Percentiles rank a stretch among this genome's conserved stretches.
These are phyloP conservation scores for Yarrowia galli DNA, from an alignment of 1,139 yeast species.

Conservation along the genomic window DNA sequence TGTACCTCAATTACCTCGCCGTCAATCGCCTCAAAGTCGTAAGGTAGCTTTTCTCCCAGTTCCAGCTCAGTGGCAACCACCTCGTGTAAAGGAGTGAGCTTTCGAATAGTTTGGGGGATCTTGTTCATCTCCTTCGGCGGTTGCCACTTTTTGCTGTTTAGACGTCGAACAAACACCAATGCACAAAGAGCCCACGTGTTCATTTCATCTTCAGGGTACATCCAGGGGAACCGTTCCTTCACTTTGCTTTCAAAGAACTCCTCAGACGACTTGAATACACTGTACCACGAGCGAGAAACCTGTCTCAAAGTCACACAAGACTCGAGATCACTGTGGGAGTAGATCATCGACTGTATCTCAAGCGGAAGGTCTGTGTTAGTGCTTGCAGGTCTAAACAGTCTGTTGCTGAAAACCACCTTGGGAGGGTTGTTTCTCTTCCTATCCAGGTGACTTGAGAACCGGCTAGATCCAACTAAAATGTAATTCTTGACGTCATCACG, in stretches of 20 bases:
- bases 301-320: not conserved
- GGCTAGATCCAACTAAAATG: not conserved
- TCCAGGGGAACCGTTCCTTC: constrained; percentile 1
- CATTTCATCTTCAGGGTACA: not conserved
- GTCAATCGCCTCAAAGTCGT: not conserved
- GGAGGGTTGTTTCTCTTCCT: not conserved
- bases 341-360: not conserved
- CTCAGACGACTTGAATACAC: not conserved
- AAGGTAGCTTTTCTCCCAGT: not conserved
- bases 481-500: not conserved
- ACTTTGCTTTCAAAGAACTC: not conserved
- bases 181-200: constrained; percentile 2
- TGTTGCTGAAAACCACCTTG: not conserved
- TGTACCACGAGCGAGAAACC: not conserved
- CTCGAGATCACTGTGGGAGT: not conserved
- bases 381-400: not conserved
- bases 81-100: not conserved
- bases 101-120: not conserved
- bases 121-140: not conserved
- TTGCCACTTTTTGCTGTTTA: not conserved
- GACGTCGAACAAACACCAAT: not conserved
- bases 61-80: not conserved
- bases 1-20: not conserved
- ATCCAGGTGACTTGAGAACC: not conserved
- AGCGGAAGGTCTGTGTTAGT: not conserved